phyloP scores from a whole-genome alignment of 768 basidiomycete genomes.

The Tricholoma terreum region DNA sequence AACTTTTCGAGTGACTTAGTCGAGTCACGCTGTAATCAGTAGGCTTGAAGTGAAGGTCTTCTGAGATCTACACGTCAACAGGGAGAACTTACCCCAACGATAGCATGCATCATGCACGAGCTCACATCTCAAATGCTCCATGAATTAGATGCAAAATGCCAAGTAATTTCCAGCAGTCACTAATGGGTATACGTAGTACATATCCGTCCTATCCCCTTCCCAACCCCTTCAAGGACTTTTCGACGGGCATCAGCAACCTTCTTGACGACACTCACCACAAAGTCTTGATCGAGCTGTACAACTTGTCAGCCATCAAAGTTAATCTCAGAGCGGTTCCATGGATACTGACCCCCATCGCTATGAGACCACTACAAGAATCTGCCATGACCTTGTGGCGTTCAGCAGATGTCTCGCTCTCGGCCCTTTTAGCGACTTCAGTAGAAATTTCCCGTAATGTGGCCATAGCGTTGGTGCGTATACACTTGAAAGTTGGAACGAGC shows the following conservation, averaged over 20 bases:
- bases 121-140: too few species aligned
- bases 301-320: constrained; percentile 6
- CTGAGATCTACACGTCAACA: too few species aligned
- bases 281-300: constrained; percentile 60
- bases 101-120: too few species aligned
- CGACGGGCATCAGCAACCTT: constrained; percentile 67
- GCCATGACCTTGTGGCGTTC: constrained; percentile 54
- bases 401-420: constrained; percentile 48
- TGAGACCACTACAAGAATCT: constrained; percentile 40
- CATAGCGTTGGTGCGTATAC: constrained; percentile 51
- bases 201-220: constrained; percentile 46
- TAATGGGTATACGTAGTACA: constrained; percentile 21
- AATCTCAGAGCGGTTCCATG: background rate
- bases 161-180: background rate
- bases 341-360: constrained; percentile 35
- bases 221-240: constrained; percentile 67
- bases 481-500: constrained; percentile 68
- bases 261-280: constrained; percentile 58
- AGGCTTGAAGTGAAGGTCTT: too few species aligned
- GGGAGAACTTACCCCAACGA: too few species aligned
- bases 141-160: too few species aligned
- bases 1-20: too few species aligned
- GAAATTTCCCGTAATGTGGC: constrained; percentile 59
- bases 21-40: too few species aligned
- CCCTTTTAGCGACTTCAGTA: constrained; percentile 42